phyloP scores from a whole-genome alignment of 2,329 filamentous ascomycete species.

The Pestalotiopsis sp. region DNA sequence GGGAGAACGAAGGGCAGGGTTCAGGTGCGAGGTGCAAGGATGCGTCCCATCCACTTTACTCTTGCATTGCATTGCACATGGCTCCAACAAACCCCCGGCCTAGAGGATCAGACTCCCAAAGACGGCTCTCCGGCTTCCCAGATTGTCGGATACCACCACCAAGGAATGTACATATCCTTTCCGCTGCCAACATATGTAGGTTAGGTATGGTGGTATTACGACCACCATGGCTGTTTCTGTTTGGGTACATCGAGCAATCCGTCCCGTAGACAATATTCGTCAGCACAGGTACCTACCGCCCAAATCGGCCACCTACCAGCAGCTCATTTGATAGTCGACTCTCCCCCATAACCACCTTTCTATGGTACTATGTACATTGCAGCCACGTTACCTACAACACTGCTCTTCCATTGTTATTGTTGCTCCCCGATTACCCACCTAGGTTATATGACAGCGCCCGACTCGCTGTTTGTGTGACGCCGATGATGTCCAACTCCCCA shows the following conservation, averaged over 20 bases:
- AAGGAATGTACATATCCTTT: background rate
- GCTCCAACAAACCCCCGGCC: conserved; percentile 1
- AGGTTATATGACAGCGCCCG: background rate
- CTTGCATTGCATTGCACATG: conserved; percentile 7
- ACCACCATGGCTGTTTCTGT: background rate
- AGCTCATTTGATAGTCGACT: too few relatives aligned
- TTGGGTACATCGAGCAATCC: background rate
- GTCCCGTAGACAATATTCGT: too few relatives aligned
- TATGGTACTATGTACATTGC: background rate
- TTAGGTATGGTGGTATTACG: background rate
- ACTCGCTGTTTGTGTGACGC: conserved; percentile 2
- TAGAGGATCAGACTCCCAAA: conserved; percentile 2
- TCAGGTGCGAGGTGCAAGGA: conserved; percentile 5
- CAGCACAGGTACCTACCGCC: too few relatives aligned
- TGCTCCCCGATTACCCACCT: background rate
- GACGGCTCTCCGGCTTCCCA: conserved; percentile 12
- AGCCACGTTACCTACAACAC: background rate
- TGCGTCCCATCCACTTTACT: conserved; percentile 1
- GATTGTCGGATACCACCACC: conserved; percentile 5
- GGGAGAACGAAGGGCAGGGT: background rate
- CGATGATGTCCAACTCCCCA: conserved; percentile 5
- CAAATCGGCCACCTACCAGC: too few relatives aligned
- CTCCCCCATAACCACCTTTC: background rate
- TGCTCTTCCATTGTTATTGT: background rate
- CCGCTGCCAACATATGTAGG: conserved; percentile 3